A percentile compares a stretch with the other conserved stretches of the same genome.
Conservation (phyloP, 2,329 filamentous ascomycete genomes). For the Fusarium vanettenii region DNA sequence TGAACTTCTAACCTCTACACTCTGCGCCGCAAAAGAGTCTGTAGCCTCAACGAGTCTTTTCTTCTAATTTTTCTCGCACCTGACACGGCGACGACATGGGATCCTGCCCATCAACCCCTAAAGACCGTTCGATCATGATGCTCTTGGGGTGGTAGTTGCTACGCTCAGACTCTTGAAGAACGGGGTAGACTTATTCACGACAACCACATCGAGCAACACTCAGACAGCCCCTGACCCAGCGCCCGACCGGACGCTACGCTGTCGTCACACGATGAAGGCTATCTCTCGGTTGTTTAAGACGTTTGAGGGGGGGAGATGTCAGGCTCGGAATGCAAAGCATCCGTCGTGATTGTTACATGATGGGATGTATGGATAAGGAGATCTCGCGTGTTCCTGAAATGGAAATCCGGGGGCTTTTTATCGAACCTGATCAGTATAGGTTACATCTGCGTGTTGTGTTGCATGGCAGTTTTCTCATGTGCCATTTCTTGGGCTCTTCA, state of each 20-base stretch:
- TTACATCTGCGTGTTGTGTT: background rate
- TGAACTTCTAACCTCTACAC: conserved; percentile 24
- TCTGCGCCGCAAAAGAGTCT: background rate
- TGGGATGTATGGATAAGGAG: background rate
- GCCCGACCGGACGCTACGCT: conserved; percentile 14
- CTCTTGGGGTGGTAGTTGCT: background rate
- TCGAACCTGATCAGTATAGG: background rate
- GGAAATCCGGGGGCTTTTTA: background rate
- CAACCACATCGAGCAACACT: background rate
- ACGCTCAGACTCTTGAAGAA: background rate
- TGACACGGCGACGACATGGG: background rate
- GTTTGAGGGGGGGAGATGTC: background rate
- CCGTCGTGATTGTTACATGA: conserved; percentile 1
- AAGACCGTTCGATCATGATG: background rate
- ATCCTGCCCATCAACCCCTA: background rate
- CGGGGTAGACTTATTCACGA: background rate
- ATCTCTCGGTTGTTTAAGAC: conserved; percentile 10
- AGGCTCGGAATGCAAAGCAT: conserved; percentile 9
- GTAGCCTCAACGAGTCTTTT: background rate
- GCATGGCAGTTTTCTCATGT: background rate
- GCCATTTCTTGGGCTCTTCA: background rate
- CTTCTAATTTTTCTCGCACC: background rate
- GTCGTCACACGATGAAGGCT: conserved; percentile 24
- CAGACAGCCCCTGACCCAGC: background rate
- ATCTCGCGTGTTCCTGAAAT: background rate